Evolutionary conservation across 768 basidiomycete species (phyloP), one percentile per base, ranked within the genome.

Genomic region (Xerocomellus chrysenteron): DNA sequence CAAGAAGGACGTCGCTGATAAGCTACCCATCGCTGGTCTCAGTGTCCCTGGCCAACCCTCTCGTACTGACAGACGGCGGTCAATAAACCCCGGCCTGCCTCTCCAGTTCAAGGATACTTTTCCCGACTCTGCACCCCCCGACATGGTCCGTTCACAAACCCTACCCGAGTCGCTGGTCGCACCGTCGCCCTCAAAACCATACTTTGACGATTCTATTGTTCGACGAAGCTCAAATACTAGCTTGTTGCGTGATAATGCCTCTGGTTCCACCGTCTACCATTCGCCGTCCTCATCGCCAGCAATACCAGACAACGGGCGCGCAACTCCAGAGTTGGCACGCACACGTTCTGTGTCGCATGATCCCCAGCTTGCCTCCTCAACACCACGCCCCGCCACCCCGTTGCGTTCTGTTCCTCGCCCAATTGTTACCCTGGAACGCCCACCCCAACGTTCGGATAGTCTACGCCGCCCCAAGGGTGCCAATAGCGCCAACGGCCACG

Each of bases 61-160:
- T 6, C 75, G 79, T 36, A 71, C 75, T 0, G 80, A 79, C 26
- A 79, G 76, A 44, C 73, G 84, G 13, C 72, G 78, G 21, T 84
- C 84, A 5, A 84, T 85, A 57, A 84, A 82, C 54, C 84, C 85
- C 2, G 76, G 68, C 5, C 66, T 79, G 43, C 65, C 75, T 8
- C 71, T 82, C 57, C 75, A 68, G 21, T 53, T 57, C 36, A 61
- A 60, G 14, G 54, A 61, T 4, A 1, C 46, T 2, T 10, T 46
- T 5, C 58, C 63, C 24, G 60, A 59, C 48, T 56, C 61, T 30
- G 54, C 60, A 11, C 59, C 60, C n/a, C 50, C 61, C 7, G 70
- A 72, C 16, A 70, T 74, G 58, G 47, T 63, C 21, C 74, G 67
- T 43, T 71, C 73, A 6, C 73, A 64, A 44, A 71, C 69, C 1